Conservation (phyloP, 345 rosid species). For the Capsella bursapastoris region DNA sequence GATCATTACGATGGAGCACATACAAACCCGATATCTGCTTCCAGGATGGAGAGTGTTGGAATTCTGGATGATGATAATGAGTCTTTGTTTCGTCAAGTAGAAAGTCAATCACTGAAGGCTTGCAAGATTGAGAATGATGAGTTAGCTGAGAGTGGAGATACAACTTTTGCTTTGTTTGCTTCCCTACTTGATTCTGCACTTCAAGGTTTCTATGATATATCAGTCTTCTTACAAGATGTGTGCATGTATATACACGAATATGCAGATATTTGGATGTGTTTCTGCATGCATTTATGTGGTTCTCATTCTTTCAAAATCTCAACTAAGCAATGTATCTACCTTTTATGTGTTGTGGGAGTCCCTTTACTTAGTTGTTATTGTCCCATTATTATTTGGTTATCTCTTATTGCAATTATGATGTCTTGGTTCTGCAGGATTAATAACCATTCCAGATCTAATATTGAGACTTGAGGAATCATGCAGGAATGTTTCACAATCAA, state of each 20-base stretch:
- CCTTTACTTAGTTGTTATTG: conserved; percentile 17
- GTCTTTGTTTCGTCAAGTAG: conserved; percentile 52
- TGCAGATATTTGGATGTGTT: conserved; percentile 7
- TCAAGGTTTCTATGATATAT: conserved; percentile 63
- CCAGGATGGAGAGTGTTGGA: conserved; percentile 58
- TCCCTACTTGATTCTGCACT: conserved; percentile 86
- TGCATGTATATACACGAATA: conserved; percentile 6
- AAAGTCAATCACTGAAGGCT: conserved; percentile 71
- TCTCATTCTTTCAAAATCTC: conserved; percentile 16
- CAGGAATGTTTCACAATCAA: conserved; percentile 79
- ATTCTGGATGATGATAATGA: conserved; percentile 52
- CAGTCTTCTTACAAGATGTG: not conserved
- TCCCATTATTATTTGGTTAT: conserved; percentile 14
- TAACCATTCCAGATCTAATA: conserved; percentile 84
- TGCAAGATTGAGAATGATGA: conserved; percentile 87
- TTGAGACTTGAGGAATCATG: conserved; percentile 79
- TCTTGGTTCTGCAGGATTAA: conserved; percentile 66
- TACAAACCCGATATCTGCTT: conserved; percentile 50
- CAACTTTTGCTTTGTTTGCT: conserved; percentile 74
- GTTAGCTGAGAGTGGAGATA: conserved; percentile 68
- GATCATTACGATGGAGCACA: conserved; percentile 57
- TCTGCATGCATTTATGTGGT: conserved; percentile 24
- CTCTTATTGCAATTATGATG: conserved; percentile 6
- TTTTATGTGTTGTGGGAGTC: conserved; percentile 16
- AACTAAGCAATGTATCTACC: conserved; percentile 10